phyloP scores from a whole-genome alignment of 768 basidiomycete species.

The Suillus tomentosus region DNA sequence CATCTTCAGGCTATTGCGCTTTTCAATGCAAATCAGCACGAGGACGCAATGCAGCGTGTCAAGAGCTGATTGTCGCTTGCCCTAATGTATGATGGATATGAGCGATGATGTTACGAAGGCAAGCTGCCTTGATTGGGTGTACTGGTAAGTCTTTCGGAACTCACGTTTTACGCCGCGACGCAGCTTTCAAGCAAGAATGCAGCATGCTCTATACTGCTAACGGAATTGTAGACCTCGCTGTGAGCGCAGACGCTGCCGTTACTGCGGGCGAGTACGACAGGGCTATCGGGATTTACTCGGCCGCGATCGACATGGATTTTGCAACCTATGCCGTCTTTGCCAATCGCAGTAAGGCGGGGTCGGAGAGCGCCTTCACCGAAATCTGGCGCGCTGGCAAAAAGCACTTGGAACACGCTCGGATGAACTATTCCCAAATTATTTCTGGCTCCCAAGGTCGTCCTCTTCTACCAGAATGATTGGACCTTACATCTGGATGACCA shows the following conservation, averaged over 20 bases:
- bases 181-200: background rate
- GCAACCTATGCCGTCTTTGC: background rate
- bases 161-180: background rate
- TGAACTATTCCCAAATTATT: too few relatives aligned
- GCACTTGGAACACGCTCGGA: background rate
- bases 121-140: background rate
- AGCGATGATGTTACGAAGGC: background rate
- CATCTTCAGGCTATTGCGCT: background rate
- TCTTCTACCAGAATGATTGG: background rate
- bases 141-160: background rate
- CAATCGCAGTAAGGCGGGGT: background rate
- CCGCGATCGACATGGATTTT: background rate
- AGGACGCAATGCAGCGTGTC: background rate
- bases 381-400: background rate
- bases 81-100: background rate
- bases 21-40: background rate
- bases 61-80: too few relatives aligned
- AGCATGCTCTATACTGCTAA: background rate
- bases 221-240: background rate
- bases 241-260: background rate
- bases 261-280: conserved; percentile 1
- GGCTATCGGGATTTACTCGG: background rate
- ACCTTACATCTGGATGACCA: background rate
- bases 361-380: background rate
- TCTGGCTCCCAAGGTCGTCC: background rate